Conservation (phyloP, 768 basidiomycete genomes). For the Lactarius deliciosus region DNA sequence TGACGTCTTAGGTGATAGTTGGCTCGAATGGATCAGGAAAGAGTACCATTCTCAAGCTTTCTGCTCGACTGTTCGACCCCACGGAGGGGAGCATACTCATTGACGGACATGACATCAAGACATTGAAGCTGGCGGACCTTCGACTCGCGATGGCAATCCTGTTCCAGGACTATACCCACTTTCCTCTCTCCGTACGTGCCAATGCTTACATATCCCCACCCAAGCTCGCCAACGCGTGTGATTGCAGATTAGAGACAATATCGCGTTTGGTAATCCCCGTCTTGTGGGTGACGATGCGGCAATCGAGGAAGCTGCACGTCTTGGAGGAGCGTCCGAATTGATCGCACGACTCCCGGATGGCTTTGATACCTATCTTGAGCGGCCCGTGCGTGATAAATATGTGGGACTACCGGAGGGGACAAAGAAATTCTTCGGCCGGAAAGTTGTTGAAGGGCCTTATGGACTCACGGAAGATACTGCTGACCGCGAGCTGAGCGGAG, state of each 20-base stretch:
- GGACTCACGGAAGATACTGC: not conserved
- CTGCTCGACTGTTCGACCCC: slow-evolving; percentile 68
- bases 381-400: slow-evolving; percentile 67
- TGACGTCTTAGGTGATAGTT: slow-evolving; percentile 58
- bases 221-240: not conserved
- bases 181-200: slow-evolving; percentile 65
- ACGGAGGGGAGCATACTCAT: slow-evolving; percentile 66
- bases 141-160: slow-evolving; percentile 69
- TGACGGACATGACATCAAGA: slow-evolving; percentile 60
- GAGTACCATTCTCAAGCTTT: slow-evolving; percentile 75
- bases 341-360: slow-evolving; percentile 64
- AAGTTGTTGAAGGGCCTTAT: slow-evolving; percentile 36
- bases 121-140: slow-evolving; percentile 58
- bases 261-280: slow-evolving; percentile 67
- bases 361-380: slow-evolving; percentile 69
- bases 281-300: slow-evolving; percentile 52
- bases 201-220: not conserved
- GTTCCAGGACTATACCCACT: slow-evolving; percentile 81
- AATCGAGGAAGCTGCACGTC: slow-evolving; percentile 60
- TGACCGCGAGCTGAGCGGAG: slow-evolving; percentile 51
- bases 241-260: slow-evolving; percentile 71
- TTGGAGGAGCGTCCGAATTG: slow-evolving; percentile 69
- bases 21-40: slow-evolving; percentile 79
- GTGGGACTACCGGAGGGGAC: slow-evolving; percentile 64
- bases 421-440: slow-evolving; percentile 56